phyloP scores from a whole-genome alignment of 176 grass and related monocot species.

The Carex parvula region DNA sequence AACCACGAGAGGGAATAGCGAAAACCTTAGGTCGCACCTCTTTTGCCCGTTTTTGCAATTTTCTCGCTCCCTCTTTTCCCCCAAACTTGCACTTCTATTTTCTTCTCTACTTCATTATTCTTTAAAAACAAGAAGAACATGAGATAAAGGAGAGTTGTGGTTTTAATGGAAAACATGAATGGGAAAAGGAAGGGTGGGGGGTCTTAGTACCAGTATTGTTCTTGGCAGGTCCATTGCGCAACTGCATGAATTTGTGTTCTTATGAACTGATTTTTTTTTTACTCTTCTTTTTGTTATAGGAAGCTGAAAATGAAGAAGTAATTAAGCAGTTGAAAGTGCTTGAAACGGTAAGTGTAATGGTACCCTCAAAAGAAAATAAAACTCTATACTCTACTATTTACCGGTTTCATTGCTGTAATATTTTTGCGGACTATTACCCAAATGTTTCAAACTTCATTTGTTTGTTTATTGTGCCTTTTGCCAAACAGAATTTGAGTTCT shows the following conservation, averaged over 20 bases:
- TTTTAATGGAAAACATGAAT: too few relatives aligned
- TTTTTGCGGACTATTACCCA: background rate
- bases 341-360: constrained; percentile 41
- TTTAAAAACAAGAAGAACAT: background rate
- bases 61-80: background rate
- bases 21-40: too few relatives aligned
- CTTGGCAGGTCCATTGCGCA: background rate
- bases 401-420: background rate
- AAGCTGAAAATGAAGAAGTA: constrained; percentile 72
- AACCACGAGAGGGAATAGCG: too few relatives aligned
- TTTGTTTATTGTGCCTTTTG: background rate
- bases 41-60: background rate
- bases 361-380: background rate
- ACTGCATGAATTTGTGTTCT: background rate
- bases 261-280: constrained; percentile 26
- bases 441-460: background rate
- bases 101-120: background rate
- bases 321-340: constrained; percentile 68
- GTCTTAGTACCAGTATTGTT: background rate
- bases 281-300: constrained; percentile 43
- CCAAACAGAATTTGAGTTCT: background rate
- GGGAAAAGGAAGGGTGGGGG: too few relatives aligned
- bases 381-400: background rate
- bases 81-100: background rate
- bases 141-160: background rate